Evolutionary conservation across 805 yeast genomes (phyloP), one percentile per base, ranked within the genome.

Genomic region (Ogataea allantospora): DNA sequence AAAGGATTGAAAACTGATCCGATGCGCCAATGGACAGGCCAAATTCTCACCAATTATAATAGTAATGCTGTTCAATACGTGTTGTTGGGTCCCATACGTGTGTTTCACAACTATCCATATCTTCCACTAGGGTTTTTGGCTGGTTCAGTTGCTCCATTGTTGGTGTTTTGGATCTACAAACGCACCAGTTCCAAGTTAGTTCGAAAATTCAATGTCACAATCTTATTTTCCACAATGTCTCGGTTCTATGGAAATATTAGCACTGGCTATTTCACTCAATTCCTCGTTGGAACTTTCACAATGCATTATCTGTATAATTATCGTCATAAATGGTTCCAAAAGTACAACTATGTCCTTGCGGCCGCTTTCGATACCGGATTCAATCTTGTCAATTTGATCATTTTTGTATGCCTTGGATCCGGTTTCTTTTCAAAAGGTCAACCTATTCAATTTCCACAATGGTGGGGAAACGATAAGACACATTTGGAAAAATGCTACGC

Each of bases 331-430:
- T 30, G 63, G 16, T 73, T 76, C 68, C 65, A 63, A 46, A 59
- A 52, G 40, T 73, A 63, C 50, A 72, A 73, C 38, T 73, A 71
- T 50, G 64, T 71, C 10, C 47, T 70, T 17, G 77, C 77, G 1
- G 77, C 78, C 2, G 76, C 77, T 0, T 63, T 70, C 43, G 77
- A 72, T 43, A 70, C 77, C 0, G 78, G 77, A 4, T 70, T 65
- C 53, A 72, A 71, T 43, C 48, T 73, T 28, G 58, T 74, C 3
- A 58, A 66, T 27, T 43, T 72, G 16, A 44, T 62, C 17, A 57
- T 73, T 8, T 72, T 73, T 47, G 33, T 66, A 8, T 37, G 66
- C 16, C 50, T 53, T 30, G 44, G 50, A 3, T 43, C 48, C 21
- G 51, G 57, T 9, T 23, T 40, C 23, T 38, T 50, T 7, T 19